phyloP scores from a whole-genome alignment of 2,329 filamentous ascomycete species.

The Paecilomyces formosus region DNA sequence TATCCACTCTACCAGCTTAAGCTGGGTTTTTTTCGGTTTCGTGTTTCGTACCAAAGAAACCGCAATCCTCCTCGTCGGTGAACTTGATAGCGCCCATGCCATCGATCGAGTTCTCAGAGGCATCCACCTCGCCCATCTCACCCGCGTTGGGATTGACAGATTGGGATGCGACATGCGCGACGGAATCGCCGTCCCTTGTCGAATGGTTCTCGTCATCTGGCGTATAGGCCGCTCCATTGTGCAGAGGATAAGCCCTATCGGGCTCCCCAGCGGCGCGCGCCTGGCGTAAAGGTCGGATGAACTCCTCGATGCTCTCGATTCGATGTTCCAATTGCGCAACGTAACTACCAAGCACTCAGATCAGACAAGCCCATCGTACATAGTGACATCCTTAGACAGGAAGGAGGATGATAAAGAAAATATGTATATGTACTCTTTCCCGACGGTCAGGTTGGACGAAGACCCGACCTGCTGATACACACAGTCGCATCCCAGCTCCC shows the following conservation, averaged over 20 bases:
- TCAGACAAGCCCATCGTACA: neutral
- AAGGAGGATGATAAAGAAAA: no score
- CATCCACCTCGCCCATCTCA: constrained; percentile 3
- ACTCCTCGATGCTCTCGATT: constrained; percentile 7
- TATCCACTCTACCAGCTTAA: neutral
- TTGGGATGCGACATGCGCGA: neutral
- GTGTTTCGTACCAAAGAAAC: constrained; percentile 22
- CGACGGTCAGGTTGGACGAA: constrained; percentile 7
- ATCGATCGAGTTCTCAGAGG: constrained; percentile 14
- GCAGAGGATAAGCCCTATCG: constrained; percentile 1
- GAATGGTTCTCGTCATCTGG: neutral
- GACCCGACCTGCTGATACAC: constrained; percentile 8
- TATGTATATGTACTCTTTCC: constrained; percentile 5
- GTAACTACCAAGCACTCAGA: constrained; percentile 4
- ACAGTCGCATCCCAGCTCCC: constrained; percentile 8
- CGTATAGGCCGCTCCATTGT: neutral
- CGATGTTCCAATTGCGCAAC: constrained; percentile 7
- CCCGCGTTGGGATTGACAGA: neutral
- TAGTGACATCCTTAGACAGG: no score
- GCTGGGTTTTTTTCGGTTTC: neutral
- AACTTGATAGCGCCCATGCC: constrained; percentile 25
- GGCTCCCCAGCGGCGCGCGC: neutral
- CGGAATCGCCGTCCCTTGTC: neutral
- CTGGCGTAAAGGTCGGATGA: constrained; percentile 4
- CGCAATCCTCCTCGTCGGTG: constrained; percentile 24